phyloP scores from a whole-genome alignment of 306 rosid genomes.

The Lablab purpureus region DNA sequence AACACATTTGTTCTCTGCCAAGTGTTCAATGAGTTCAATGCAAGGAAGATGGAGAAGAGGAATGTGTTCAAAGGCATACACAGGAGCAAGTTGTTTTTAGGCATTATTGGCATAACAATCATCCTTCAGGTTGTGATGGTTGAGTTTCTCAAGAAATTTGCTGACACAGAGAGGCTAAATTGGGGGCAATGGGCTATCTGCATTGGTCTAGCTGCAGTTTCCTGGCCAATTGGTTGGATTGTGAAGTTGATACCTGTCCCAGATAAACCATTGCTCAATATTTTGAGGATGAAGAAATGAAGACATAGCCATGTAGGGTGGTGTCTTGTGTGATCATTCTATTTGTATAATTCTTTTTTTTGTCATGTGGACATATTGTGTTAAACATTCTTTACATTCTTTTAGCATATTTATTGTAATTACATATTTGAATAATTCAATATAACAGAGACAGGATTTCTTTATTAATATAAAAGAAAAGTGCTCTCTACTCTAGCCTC shows the following conservation, averaged over 20 bases:
- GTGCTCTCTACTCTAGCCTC: background rate
- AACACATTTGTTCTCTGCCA: constrained; percentile 53
- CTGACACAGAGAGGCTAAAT: constrained; percentile 47
- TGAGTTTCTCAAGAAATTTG: constrained; percentile 55
- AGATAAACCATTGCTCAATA: constrained; percentile 40
- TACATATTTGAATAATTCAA: background rate
- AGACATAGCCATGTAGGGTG: background rate
- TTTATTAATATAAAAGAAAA: background rate
- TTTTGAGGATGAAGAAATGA: constrained; percentile 9
- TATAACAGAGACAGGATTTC: background rate
- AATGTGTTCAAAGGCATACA: constrained; percentile 48
- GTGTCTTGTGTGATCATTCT: background rate
- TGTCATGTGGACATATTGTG: background rate
- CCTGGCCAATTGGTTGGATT: constrained; percentile 53
- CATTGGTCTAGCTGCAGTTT: constrained; percentile 39
- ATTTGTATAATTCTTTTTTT: background rate
- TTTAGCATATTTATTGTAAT: background rate
- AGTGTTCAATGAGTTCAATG: constrained; percentile 53
- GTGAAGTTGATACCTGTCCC: constrained; percentile 52
- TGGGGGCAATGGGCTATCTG: constrained; percentile 49
- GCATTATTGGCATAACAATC: constrained; percentile 45
- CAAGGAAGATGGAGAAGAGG: constrained; percentile 51
- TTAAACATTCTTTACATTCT: background rate
- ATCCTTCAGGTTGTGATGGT: constrained; percentile 53
- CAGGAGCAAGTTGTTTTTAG: constrained; percentile 47